Conservation (phyloP, 805 yeast genomes). For the Saccharomycopsis sp. region DNA sequence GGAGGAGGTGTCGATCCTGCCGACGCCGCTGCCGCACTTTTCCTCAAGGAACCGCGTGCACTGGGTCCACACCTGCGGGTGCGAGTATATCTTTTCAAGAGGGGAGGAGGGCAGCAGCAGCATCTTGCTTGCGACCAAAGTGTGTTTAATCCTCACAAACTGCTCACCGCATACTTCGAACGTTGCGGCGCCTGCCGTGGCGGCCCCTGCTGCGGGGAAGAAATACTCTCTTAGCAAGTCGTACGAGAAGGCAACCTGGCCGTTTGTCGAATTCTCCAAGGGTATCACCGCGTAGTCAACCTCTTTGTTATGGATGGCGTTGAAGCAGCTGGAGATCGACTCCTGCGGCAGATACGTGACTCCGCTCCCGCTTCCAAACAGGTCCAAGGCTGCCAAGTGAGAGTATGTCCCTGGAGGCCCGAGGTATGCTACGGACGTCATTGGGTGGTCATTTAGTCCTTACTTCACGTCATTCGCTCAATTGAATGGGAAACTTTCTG, state of each 20-base stretch:
- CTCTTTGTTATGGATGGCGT: slow-evolving; percentile 34
- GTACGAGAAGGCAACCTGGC: slow-evolving; percentile 80
- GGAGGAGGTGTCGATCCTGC: slow-evolving; percentile 58
- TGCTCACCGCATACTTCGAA: slow-evolving; percentile 66
- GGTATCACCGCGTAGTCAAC: slow-evolving; percentile 79
- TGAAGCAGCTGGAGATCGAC: slow-evolving; percentile 55
- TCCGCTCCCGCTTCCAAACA: slow-evolving; percentile 30
- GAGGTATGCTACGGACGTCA: slow-evolving; percentile 67
- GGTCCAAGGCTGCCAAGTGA: slow-evolving; percentile 58
- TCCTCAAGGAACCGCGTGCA: slow-evolving; percentile 47
- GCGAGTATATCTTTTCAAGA: slow-evolving; percentile 78
- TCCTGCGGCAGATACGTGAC: slow-evolving; percentile 25
- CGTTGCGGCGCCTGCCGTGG: slow-evolving; percentile 23
- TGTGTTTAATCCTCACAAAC: slow-evolving; percentile 75
- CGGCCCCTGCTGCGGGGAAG: slow-evolving; percentile 24
- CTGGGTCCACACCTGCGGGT: slow-evolving; percentile 99
- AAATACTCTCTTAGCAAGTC: slow-evolving; percentile 70
- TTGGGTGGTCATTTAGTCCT: too few relatives aligned
- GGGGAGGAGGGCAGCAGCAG: too few relatives aligned
- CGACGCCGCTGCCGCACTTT: slow-evolving; percentile 30
- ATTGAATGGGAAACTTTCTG: too few relatives aligned
- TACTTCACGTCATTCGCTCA: too few relatives aligned
- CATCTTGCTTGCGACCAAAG: too few relatives aligned
- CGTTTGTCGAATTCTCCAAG: slow-evolving; percentile 89
- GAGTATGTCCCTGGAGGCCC: slow-evolving; percentile 95